Conservation (phyloP, 2,329 filamentous ascomycete species). For the Exophiala bonariae region DNA sequence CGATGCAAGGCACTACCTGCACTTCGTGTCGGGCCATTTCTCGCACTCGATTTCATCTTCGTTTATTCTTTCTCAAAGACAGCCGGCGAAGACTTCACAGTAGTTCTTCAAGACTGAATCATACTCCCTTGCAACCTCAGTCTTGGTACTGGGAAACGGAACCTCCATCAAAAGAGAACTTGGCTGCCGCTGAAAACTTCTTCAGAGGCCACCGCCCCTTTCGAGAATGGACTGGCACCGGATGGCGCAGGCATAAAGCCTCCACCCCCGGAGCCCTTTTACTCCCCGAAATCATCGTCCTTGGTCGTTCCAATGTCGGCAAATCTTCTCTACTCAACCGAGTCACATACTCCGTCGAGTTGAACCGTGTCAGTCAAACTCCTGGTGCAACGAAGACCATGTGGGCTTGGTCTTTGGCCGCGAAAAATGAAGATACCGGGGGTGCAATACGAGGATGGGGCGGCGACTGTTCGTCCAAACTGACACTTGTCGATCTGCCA, state of each 20-base stretch:
- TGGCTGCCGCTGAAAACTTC: slow-evolving; percentile 42
- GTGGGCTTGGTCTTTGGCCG: slow-evolving; percentile 65
- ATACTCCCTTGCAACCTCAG: neutral
- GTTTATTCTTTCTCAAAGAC: slow-evolving; percentile 18
- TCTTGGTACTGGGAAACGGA: slow-evolving; percentile 50
- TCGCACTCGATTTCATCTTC: slow-evolving; percentile 16
- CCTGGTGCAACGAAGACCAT: slow-evolving; percentile 65
- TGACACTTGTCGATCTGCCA: slow-evolving; percentile 69
- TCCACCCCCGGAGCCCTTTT: slow-evolving; percentile 37
- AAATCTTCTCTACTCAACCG: slow-evolving; percentile 69
- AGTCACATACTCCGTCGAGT: slow-evolving; percentile 46
- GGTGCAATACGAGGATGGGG: slow-evolving; percentile 29
- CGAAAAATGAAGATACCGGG: slow-evolving; percentile 36
- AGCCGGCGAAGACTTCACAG: slow-evolving; percentile 15
- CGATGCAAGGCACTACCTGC: slow-evolving; percentile 17
- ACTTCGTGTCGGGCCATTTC: slow-evolving; percentile 14
- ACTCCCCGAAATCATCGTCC: slow-evolving; percentile 64
- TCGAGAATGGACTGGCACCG: slow-evolving; percentile 61
- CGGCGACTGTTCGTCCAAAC: slow-evolving; percentile 38
- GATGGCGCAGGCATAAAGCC: slow-evolving; percentile 57
- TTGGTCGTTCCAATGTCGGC: slow-evolving; percentile 70
- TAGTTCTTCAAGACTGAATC: neutral
- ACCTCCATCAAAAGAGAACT: slow-evolving; percentile 43
- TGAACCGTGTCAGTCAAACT: slow-evolving; percentile 36
- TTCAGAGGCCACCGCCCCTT: slow-evolving; percentile 49